Percentiles rank a stretch among this genome's conserved stretches.
These are phyloP conservation scores for Silene coronaria DNA, from an alignment of 179 eudicot genomes.

Conservation along the genomic window DNA sequence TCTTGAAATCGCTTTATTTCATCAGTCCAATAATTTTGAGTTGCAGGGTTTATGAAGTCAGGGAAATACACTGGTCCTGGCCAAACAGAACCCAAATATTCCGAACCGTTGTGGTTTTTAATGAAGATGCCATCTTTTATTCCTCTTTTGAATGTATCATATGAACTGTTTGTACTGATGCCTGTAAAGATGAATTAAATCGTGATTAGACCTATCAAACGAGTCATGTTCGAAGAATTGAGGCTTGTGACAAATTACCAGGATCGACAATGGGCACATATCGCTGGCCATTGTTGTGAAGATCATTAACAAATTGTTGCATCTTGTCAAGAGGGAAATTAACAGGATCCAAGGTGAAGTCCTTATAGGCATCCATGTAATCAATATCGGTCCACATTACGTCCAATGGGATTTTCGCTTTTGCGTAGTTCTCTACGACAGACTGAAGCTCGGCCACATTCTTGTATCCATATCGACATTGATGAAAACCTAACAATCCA, in stretches of 20 bases:
- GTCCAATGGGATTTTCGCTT: constrained; percentile 50
- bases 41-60: constrained; percentile 45
- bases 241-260: constrained; percentile 26
- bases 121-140: constrained; percentile 44
- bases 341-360: constrained; percentile 55
- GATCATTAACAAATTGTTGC: constrained; percentile 34
- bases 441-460: constrained; percentile 35
- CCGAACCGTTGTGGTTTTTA: constrained; percentile 37
- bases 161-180: constrained; percentile 42
- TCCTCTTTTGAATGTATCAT: constrained; percentile 48
- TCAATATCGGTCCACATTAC: constrained; percentile 73
- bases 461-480: constrained; percentile 57
- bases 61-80: constrained; percentile 60
- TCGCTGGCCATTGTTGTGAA: constrained; percentile 47
- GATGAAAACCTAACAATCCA: constrained; percentile 51
- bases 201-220: too few species aligned
- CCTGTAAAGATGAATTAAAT: constrained; percentile 26
- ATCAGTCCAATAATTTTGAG: constrained; percentile 41
- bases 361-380: constrained; percentile 63
- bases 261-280: constrained; percentile 65
- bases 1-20: constrained; percentile 41
- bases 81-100: constrained; percentile 57
- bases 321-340: constrained; percentile 43
- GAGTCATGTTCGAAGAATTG: background rate
- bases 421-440: constrained; percentile 45